Evolutionary conservation across 2,329 filamentous ascomycete genomes (phyloP).

Genomic region (Rutstroemia sp.): DNA sequence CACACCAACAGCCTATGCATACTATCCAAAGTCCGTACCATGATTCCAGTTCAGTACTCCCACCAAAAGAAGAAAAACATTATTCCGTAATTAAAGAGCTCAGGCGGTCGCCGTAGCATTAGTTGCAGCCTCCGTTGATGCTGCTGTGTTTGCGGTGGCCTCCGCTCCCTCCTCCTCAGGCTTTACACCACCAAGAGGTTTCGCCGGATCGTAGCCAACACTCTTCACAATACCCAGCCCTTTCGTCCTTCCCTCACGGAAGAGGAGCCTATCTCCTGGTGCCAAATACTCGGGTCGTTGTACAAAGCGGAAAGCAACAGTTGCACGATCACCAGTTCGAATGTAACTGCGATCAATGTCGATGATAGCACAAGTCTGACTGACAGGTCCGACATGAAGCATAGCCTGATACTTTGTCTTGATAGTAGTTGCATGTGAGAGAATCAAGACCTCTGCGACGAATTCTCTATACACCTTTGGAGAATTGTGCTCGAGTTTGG

Average conservation of each 20-base stretch:
- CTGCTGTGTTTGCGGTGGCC: not conserved
- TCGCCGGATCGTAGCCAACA: conserved; percentile 70
- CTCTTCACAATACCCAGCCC: conserved; percentile 90
- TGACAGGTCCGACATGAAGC: conserved; percentile 91
- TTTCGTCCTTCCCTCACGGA: conserved; percentile 92
- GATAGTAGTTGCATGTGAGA: conserved; percentile 95
- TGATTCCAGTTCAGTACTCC: not conserved
- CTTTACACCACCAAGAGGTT: conserved; percentile 34
- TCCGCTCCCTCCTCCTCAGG: not conserved
- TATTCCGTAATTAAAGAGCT: too few relatives aligned
- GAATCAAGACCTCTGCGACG: conserved; percentile 83
- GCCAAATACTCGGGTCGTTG: conserved; percentile 89
- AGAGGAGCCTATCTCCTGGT: conserved; percentile 81
- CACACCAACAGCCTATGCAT: too few relatives aligned
- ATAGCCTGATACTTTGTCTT: conserved; percentile 96
- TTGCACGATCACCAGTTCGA: conserved; percentile 86
- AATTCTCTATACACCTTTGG: conserved; percentile 71
- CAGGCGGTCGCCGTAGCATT: not conserved
- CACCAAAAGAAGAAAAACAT: not conserved
- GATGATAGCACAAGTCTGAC: conserved; percentile 94
- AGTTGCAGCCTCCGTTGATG: not conserved
- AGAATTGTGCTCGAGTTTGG: conserved; percentile 65
- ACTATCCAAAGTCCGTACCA: not conserved
- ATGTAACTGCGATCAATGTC: conserved; percentile 96
- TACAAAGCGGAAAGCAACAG: conserved; percentile 89